Evolutionary conservation across 257 asterid genomes (phyloP), one percentile per base, ranked within the genome.

Genomic region (Voacanga thouarsii): DNA sequence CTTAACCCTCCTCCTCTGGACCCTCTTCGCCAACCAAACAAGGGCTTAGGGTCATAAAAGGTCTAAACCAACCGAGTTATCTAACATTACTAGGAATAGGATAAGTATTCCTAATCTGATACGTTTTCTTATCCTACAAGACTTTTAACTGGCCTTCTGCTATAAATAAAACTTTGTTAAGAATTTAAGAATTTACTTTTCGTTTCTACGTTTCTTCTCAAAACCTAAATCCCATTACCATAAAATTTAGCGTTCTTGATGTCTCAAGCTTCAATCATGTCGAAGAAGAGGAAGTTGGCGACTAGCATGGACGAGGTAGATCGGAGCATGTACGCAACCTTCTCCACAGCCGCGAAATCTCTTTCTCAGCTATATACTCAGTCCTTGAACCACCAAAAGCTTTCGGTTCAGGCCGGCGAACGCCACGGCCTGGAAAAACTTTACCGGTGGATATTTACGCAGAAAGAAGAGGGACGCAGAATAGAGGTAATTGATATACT

Each of bases 341-440:
- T 91, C 81, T 89, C 92, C 89, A 87, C 86, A 85, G 90, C 93
- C 26, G 96, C 97, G 16, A 93, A 92, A 81, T 90, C 94, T 19
- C 96, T 93, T 49, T 91, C 94, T n/a, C 97, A 93, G 89, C 96
- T 91, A 26, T 93, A 93, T 80, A 87, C 96, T 73, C 97, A 93
- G 68, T 87, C 97, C 79, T 89, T 88, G 93, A 86, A 93, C 86
- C 94, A 89, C 43, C 96, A 93, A 79, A 85, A 88, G 64, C 96
- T 91, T 77, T 91, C 95, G 39, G 91, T 91, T 71, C 92, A 88
- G 74, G 94, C 98, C 80, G 96, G 96, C 7, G 96, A 93, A 85
- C 94, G 91, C 63, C 92, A 90, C 71, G 86, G 91, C 51, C 43
- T 93, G 93, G 89, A 86, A 73, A 86, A 82, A 77, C 82, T 86